phyloP scores from a whole-genome alignment of 805 yeast species.

The Candida qinlingensis region DNA sequence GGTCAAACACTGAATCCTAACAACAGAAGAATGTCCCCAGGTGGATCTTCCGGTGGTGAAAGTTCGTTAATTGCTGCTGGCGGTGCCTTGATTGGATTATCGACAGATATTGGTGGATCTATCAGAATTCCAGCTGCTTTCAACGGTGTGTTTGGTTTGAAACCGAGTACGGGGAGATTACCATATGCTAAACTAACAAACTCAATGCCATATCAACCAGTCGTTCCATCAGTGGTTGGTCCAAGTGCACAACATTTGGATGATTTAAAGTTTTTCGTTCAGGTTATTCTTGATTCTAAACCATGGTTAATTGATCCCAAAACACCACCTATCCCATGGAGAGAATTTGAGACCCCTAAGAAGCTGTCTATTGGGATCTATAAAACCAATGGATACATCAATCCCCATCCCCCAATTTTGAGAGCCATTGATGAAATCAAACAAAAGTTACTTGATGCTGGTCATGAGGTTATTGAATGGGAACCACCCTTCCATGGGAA shows the following conservation, averaged over 20 bases:
- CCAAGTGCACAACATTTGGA: constrained; percentile 59
- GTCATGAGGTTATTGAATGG: constrained; percentile 39
- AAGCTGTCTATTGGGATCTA: constrained; percentile 42
- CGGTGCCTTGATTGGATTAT: constrained; percentile 57
- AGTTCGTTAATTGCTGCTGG: constrained; percentile 54
- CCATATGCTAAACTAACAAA: constrained; percentile 22
- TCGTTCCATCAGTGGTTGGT: constrained; percentile 63
- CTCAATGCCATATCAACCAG: constrained; percentile 18
- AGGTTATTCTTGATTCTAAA: constrained; percentile 36
- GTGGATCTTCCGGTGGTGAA: constrained; percentile 72
- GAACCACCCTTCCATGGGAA: constrained; percentile 28
- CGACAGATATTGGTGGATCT: constrained; percentile 69
- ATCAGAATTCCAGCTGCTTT: constrained; percentile 65
- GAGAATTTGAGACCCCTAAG: constrained; percentile 21
- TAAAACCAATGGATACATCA: constrained; percentile 34
- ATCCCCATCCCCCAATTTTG: constrained; percentile 51
- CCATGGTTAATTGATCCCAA: constrained; percentile 57
- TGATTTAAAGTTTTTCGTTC: constrained; percentile 64
- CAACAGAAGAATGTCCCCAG: constrained; percentile 54
- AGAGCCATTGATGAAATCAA: constrained; percentile 35
- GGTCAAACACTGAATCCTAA: constrained; percentile 55
- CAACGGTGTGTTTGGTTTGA: constrained; percentile 51
- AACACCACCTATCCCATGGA: constrained; percentile 48
- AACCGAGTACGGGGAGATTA: constrained; percentile 54
- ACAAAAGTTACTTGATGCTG: constrained; percentile 26